Evolutionary conservation across 2,329 filamentous ascomycete genomes (phyloP), one percentile per base, ranked within the genome.

Genomic region (Colletotrichum tropicicola): DNA sequence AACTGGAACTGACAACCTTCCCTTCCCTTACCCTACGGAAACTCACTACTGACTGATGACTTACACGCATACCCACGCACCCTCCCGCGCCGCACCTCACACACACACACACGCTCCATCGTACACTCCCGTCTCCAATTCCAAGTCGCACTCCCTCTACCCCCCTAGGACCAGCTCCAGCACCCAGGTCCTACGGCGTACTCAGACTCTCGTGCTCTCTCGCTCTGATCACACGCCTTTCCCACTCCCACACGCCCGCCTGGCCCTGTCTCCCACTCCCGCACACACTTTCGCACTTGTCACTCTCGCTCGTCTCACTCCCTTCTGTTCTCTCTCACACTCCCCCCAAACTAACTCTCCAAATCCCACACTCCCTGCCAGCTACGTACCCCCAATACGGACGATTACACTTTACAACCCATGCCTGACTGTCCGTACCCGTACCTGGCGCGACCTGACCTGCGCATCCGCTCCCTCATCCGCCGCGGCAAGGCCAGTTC

Each of bases 11-110:
- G 61, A 49, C 61, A 55, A 49, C 48, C 61, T 60, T 60, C 56
- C 48, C 41, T 57, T 35, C 52, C 52, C 43, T 30, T n/a, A 9
- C 13, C 19, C n/a, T n/a, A 59, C 41, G n/a, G 28, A 25, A 47
- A 56, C 55, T 58, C 44, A 49, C 55, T 58, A 39, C 35, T 32
- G 54, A 59, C 55, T 48, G 47, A 59, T 43, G 47, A 64, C 55
- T 59, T 64, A 59, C 47, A 64, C 55, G 45, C 21, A 51, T 44
- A 55, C 43, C 35, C 32, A 65, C 68, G 48, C 69, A 68, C 53
- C 72, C 70, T 58, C 66, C 63, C 63, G 67, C 65, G 23, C 59
- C 66, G 32, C 59, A 69, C 43, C 53, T 27, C 32, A 12, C 51
- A 52, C 49, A 19, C 49, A 66, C 55, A 68, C 64, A 56, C 59